Percentiles rank a stretch among this genome's conserved stretches.
Conservation (phyloP, 768 basidiomycete genomes). For the Phlegmacium glaucopus region DNA sequence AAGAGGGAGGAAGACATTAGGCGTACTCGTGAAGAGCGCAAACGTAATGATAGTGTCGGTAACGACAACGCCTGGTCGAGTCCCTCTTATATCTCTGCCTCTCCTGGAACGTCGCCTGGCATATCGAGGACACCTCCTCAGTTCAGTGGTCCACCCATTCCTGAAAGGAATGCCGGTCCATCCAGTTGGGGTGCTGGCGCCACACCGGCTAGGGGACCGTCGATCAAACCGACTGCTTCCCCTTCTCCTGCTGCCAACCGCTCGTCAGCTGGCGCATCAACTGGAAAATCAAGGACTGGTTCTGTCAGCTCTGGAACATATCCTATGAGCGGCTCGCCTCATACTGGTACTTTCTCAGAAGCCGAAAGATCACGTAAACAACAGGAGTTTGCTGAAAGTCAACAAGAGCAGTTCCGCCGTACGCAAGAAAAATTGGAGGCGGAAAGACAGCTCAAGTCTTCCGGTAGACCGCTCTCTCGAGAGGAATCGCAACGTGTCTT, state of each 20-base stretch:
- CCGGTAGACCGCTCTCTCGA: slow-evolving; percentile 49
- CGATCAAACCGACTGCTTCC: slow-evolving; percentile 24
- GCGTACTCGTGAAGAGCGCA: slow-evolving; percentile 40
- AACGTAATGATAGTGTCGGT: slow-evolving; percentile 40
- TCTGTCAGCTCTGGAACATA: slow-evolving; percentile 30
- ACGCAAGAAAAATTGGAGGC: slow-evolving; percentile 66
- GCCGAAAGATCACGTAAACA: slow-evolving; percentile 63
- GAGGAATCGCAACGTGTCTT: slow-evolving; percentile 56
- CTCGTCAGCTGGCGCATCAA: slow-evolving; percentile 21
- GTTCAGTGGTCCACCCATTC: slow-evolving; percentile 15
- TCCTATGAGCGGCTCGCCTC: slow-evolving; percentile 22
- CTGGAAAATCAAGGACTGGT: slow-evolving; percentile 27
- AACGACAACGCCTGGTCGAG: slow-evolving; percentile 30
- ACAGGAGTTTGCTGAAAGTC: slow-evolving; percentile 57
- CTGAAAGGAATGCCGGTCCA: slow-evolving; percentile 16
- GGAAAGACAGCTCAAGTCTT: slow-evolving; percentile 46
- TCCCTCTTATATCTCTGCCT: slow-evolving; percentile 19
- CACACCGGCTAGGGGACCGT: slow-evolving; percentile 28
- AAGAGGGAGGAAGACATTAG: slow-evolving; percentile 28
- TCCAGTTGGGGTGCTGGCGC: slow-evolving; percentile 26
- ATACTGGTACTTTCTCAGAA: slow-evolving; percentile 28
- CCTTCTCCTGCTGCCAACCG: slow-evolving; percentile 22
- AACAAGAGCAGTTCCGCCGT: slow-evolving; percentile 65
- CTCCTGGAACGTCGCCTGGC: slow-evolving; percentile 22
- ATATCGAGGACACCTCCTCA: slow-evolving; percentile 19